phyloP scores from a whole-genome alignment of 345 rosid species.

The Tarenaya hassleriana region DNA sequence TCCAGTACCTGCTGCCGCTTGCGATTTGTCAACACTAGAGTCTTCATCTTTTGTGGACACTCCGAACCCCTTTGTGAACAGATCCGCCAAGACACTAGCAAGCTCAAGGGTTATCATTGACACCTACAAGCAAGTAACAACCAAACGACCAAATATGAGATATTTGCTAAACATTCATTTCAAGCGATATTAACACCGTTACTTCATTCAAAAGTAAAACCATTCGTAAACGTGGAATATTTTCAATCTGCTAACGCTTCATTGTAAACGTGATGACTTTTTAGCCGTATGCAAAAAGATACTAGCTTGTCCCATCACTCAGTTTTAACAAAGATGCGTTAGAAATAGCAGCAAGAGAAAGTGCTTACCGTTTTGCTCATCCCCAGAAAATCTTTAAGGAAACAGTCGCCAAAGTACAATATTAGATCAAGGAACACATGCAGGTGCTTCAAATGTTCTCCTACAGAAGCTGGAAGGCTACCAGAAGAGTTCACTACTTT shows the following conservation, averaged over 20 bases:
- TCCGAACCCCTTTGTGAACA: conserved; percentile 77
- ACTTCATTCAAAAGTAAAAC: not conserved
- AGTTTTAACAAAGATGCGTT: not conserved
- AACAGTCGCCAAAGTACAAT: conserved; percentile 46
- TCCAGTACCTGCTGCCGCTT: conserved; percentile 74
- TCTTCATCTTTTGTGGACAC: conserved; percentile 56
- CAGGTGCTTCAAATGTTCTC: conserved; percentile 45
- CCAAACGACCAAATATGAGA: conserved; percentile 11
- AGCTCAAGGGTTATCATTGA: conserved; percentile 67
- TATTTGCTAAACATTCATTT: not conserved
- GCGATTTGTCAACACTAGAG: conserved; percentile 32
- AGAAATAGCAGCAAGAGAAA: conserved; percentile 6
- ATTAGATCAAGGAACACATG: conserved; percentile 44
- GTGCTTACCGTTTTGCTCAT: conserved; percentile 60
- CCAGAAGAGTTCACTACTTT: conserved; percentile 40
- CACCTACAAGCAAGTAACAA: conserved; percentile 43
- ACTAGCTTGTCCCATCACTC: no score
- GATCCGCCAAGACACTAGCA: conserved; percentile 56
- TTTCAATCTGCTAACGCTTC: no score
- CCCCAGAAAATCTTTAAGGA: conserved; percentile 61
- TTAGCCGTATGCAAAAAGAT: no score
- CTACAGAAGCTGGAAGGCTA: conserved; percentile 32
- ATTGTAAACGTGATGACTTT: no score
- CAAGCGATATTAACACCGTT: not conserved
- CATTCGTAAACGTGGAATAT: not conserved